Evolutionary conservation across 202 grass and related monocot genomes (phyloP), one percentile per base, ranked within the genome.

Genomic region (Thinopyrum obtusiflorum): DNA sequence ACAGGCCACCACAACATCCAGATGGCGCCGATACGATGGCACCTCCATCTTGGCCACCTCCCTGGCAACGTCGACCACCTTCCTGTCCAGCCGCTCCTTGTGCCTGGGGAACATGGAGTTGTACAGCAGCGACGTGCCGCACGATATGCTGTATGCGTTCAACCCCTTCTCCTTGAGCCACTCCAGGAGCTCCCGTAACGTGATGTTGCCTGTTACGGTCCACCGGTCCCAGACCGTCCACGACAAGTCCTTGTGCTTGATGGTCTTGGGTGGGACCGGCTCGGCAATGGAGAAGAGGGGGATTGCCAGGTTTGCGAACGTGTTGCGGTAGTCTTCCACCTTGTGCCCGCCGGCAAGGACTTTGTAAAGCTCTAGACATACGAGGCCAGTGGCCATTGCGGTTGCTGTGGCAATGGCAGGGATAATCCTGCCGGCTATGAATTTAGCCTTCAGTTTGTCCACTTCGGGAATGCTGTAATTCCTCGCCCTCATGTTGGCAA

Each of bases 51-150:
- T 98, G 55, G 95, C 95, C 68, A 97, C 87, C 85, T 93, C 92
- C 78, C 74, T 80, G 14, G 87, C 95, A 47, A 95, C 87, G 24
- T 97, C 91, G 4, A 76, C 80, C 44, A 97, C 85, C 73, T 97
- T 97, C 87, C 70, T 91, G 69, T 93, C 87, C 81, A 97, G 68
- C 40, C 95, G 75, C n/a, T 97, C 95, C 79, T 87, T 91, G 88
- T 97, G 95, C 86, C 93, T 93, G 0, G 89, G 95, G 80, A 97
- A 93, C 95, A 97, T 97, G 70, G 92, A 95, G 71, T 97, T 97
- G 89, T 93, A 97, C 65, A 97, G 93, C 49, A 97, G 77, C 14
- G 90, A 91, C 26, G 92, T 90, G 29, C 95, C 92, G 0, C 89
- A 93, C 0, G 95, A 97, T 82, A 97, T 97, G 87, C 95, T 97